Evolutionary conservation across 2,329 filamentous ascomycete species (phyloP).

Genomic region (Helicocarpus griseus): DNA sequence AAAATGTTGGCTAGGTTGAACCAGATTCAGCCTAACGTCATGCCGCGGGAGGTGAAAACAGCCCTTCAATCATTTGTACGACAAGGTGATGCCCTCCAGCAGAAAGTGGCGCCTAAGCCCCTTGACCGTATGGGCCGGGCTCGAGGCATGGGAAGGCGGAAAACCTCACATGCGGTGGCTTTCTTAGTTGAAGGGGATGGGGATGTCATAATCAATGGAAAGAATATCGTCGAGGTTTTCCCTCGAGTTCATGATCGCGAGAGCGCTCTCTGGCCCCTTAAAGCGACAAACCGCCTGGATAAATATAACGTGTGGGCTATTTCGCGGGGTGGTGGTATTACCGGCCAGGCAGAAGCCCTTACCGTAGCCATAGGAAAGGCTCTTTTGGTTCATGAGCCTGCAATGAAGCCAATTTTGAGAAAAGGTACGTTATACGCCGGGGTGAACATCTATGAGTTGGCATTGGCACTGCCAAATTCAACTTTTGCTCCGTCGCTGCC

Average conservation of each 20-base stretch:
- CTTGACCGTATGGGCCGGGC: conserved; percentile 72
- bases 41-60: conserved; percentile 57
- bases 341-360: conserved; percentile 90
- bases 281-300: conserved; percentile 70
- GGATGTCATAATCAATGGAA: conserved; percentile 82
- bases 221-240: conserved; percentile 71
- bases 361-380: conserved; percentile 84
- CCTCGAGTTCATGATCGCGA: conserved; percentile 86
- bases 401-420: conserved; percentile 74
- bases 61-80: conserved; percentile 64
- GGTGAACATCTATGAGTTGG: too few relatives aligned
- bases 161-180: conserved; percentile 74
- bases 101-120: conserved; percentile 47
- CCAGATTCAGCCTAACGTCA: conserved; percentile 68
- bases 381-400: conserved; percentile 82
- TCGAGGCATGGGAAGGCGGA: conserved; percentile 72
- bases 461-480: not conserved
- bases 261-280: conserved; percentile 85
- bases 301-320: conserved; percentile 96
- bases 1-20: conserved; percentile 70
- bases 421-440: conserved; percentile 72
- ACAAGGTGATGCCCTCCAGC: conserved; percentile 60
- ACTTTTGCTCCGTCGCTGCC: not conserved
- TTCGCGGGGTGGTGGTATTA: conserved; percentile 77
- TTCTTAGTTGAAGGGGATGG: conserved; percentile 89